Base-by-base conservation (phyloP, 208 protist species). In the Acanthamoeba sp. region DNA sequence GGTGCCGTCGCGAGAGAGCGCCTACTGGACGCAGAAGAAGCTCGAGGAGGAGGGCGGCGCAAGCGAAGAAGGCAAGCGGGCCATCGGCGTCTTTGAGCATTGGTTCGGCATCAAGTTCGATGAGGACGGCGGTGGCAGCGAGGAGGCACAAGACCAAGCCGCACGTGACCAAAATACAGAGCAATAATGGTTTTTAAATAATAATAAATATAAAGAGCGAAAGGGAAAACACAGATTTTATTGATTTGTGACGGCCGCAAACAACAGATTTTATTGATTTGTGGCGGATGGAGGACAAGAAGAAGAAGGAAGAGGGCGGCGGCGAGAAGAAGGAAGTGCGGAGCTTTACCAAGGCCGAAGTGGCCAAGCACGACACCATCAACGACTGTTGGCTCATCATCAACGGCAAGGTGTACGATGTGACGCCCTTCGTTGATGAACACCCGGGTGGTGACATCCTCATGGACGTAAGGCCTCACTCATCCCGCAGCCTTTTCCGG, bases 381-480 rank as follows among this genome's bases (percentile, higher is more conserved):
- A 45, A 93, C 14, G 89, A 93, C n/a, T 93, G 89, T 42, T 93
- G 89, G 89, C 48, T 93, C 18, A 80, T 93, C 14, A 62, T 93
- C 18, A 40, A 93, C n/a, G 89, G 89, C 16, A 73, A 82, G 48
- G 89, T 93, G 20, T 93, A 93, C 48, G 66, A 93, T 38, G 16
- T 93, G n/a, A 93, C 89, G 6, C 38, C 24, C 14, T 93, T 80
- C 36, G 64, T 93, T 6, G 55, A 93, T 57, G 89, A 93, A 6
- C 89, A 93, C 48, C 89, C 89, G 1, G 89, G 89, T 32, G 89
- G 89, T 40, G 89, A 93, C 66, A 93, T 93, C 89, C 24, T 93
- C 27, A 36, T 80, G 50, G 52, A 91, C 18, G 85, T 91, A 71
- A 5, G 18, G 4, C 24, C 50, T 91, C 85, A 2, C 4, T 29